These are phyloP conservation scores for Spatholobus suberectus DNA, from an alignment of 306 rosid genomes.

Conservation along the genomic window DNA sequence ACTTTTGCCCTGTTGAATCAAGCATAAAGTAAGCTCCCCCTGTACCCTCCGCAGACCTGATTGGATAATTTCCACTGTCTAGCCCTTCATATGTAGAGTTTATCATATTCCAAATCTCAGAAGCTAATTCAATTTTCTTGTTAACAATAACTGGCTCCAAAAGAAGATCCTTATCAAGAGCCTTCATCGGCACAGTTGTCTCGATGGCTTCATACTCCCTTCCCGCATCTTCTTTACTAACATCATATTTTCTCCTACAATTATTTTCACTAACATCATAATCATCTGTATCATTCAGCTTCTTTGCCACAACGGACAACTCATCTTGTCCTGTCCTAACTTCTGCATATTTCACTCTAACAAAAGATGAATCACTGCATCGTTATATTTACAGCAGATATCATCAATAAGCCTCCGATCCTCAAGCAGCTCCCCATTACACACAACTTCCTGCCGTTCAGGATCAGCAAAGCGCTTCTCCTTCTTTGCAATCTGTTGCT, in stretches of 20 bases:
- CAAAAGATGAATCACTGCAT: slow-evolving; percentile 78
- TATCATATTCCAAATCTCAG: slow-evolving; percentile 67
- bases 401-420: slow-evolving; percentile 84
- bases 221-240: slow-evolving; percentile 37
- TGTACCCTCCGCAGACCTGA: slow-evolving; percentile 87
- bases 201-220: slow-evolving; percentile 43
- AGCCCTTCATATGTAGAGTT: slow-evolving; percentile 71
- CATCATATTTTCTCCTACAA: slow-evolving; percentile 43
- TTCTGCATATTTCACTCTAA: slow-evolving; percentile 70
- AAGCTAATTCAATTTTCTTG: slow-evolving; percentile 69
- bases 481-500: slow-evolving; percentile 73
- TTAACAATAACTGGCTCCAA: slow-evolving; percentile 83
- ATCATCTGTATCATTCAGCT: slow-evolving; percentile 44
- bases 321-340: slow-evolving; percentile 68
- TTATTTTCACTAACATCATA: slow-evolving; percentile 47
- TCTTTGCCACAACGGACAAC: slow-evolving; percentile 69
- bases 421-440: slow-evolving; percentile 76
- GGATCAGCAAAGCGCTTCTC: slow-evolving; percentile 70
- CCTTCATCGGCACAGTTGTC: slow-evolving; percentile 44
- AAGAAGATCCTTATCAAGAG: slow-evolving; percentile 48
- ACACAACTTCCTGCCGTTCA: slow-evolving; percentile 83
- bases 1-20: slow-evolving; percentile 70
- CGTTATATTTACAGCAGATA: slow-evolving; percentile 64
- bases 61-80: slow-evolving; percentile 63
- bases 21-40: slow-evolving; percentile 96